phyloP scores from a whole-genome alignment of 768 basidiomycete species.

The Coprinopsis marcescibilis region DNA sequence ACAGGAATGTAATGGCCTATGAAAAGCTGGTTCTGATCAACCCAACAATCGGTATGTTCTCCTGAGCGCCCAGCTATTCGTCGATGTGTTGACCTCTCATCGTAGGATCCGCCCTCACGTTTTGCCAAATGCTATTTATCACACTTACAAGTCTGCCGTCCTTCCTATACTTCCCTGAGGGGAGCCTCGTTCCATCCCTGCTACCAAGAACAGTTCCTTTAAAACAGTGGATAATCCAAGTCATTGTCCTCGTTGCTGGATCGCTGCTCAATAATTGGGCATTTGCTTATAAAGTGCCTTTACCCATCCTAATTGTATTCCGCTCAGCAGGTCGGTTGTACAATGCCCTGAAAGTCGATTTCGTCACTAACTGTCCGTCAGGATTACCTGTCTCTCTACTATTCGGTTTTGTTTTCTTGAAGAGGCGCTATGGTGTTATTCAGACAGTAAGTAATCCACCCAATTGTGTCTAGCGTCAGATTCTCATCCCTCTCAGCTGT shows the following conservation, averaged over 20 bases:
- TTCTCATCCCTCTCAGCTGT: slow-evolving; percentile 33
- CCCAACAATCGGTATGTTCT: slow-evolving; percentile 61
- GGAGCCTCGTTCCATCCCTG: slow-evolving; percentile 40
- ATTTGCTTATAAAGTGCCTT: slow-evolving; percentile 68
- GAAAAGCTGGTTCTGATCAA: slow-evolving; percentile 69
- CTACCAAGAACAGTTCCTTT: slow-evolving; percentile 68
- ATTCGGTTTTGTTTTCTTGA: slow-evolving; percentile 55
- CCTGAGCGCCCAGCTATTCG: not conserved
- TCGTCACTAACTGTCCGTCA: slow-evolving; percentile 20
- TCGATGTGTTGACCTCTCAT: slow-evolving; percentile 3
- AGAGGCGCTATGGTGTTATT: slow-evolving; percentile 48
- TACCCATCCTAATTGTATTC: slow-evolving; percentile 79
- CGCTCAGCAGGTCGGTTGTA: slow-evolving; percentile 63
- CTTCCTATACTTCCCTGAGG: slow-evolving; percentile 42
- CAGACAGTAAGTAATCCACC: slow-evolving; percentile 49
- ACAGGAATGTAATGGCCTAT: slow-evolving; percentile 72
- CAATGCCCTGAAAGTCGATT: not conserved
- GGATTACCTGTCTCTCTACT: slow-evolving; percentile 76
- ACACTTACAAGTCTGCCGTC: slow-evolving; percentile 59
- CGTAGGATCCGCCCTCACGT: slow-evolving; percentile 74
- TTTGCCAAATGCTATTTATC: slow-evolving; percentile 80
- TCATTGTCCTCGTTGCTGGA: slow-evolving; percentile 58
- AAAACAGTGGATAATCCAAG: slow-evolving; percentile 62
- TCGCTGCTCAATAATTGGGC: slow-evolving; percentile 80
- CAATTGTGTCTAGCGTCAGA: not conserved